Conservation (phyloP, 176 grass and related monocot species). For the Rhynchospora tenuis region DNA sequence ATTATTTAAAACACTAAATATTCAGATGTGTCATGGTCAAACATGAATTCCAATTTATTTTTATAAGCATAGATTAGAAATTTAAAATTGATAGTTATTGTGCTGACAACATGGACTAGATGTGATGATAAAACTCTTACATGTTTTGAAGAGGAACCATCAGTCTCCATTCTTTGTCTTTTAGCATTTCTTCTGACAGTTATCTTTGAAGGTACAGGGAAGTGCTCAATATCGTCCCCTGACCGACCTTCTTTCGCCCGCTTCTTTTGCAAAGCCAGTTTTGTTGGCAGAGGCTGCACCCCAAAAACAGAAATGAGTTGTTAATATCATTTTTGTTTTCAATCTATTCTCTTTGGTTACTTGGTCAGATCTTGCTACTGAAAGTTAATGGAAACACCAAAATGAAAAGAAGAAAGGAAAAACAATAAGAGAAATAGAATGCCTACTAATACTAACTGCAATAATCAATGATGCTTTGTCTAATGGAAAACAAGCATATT, state of each 20-base stretch:
- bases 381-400: slow-evolving; percentile 9
- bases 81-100: slow-evolving; percentile 2
- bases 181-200: slow-evolving; percentile 57
- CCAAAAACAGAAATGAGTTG: slow-evolving; percentile 19
- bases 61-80: slow-evolving; percentile 5
- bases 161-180: slow-evolving; percentile 49
- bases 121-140: slow-evolving; percentile 29
- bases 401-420: background rate
- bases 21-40: background rate
- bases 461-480: background rate
- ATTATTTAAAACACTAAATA: background rate
- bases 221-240: slow-evolving; percentile 85
- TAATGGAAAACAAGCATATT: no score
- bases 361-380: background rate
- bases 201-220: slow-evolving; percentile 79
- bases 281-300: slow-evolving; percentile 83
- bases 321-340: slow-evolving; percentile 13
- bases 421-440: background rate
- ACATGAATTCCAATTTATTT: background rate
- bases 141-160: slow-evolving; percentile 68
- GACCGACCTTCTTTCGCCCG: slow-evolving; percentile 92
- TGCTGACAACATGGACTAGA: slow-evolving; percentile 3
- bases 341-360: background rate
- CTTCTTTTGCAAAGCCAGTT: slow-evolving; percentile 91
- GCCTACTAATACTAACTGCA: background rate